Base-by-base conservation (phyloP, 2,329 filamentous ascomycete genomes). In the Diaporthe capsici region DNA sequence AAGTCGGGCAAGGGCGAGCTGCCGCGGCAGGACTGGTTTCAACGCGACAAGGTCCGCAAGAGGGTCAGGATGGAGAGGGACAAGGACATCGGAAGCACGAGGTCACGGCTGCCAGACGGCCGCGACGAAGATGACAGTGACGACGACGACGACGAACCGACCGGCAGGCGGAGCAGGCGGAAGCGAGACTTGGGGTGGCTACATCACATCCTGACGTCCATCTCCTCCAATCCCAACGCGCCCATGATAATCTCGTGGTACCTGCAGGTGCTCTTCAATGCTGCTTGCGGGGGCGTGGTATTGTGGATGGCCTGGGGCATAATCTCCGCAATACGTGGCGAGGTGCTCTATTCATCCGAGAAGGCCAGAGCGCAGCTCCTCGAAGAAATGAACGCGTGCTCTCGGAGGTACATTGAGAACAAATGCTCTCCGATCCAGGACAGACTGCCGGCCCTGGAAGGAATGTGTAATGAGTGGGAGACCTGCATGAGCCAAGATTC, bases 401-500 rank as follows among this genome's bases (percentile, higher is more conserved):
- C 90, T 3, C 90, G 90, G 53, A 89, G 96, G 78, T 99, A 94
- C 83, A 86, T 89, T 2, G 88, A 92, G 65, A 99, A 99, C 81
- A 88, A 89, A 51, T 99, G 97, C 83, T 90, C 89, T 1, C 90
- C 89, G 0, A 84, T 85, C 73, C 88, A 90, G 3, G 89, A 89
- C 25, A 90, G 93, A 20, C 85, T 94, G 4, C 96, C 96, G 0
- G 95, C 94, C 0, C 87, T 98, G 79, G 90, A 93, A 77, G 85
- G 85, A 0, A 86, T 93, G 5, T 99, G 97, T 83, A 90, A 92
- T 47, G 90, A 93, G 77, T 98, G 96, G 96, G 92, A 93, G 78
- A 87, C 91, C 44, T 98, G 97, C 84, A 98, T 98, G 95, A 92
- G 93, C 78, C 91, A 93, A 78, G 94, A 98, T 81, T 93, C 95